Percentiles rank a stretch among this genome's conserved stretches.
Conservation (phyloP, 179 eudicot species). For the Amaranthus tricolor region DNA sequence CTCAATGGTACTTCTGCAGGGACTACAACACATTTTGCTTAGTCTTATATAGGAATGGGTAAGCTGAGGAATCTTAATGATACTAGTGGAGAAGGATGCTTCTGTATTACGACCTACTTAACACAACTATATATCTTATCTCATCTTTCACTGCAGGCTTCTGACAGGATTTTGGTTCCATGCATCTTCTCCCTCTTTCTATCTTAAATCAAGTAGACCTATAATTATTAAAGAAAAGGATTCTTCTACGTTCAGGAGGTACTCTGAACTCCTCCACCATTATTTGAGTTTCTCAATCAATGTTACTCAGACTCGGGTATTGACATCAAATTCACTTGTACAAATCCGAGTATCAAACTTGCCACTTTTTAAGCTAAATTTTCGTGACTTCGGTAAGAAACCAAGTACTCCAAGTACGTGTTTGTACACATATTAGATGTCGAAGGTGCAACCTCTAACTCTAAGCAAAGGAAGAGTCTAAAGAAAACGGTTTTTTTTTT, state of each 20-base stretch:
- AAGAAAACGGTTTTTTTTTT: not conserved
- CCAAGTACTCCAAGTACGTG: not conserved
- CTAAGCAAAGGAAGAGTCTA: not conserved
- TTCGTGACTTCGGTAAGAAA: not conserved
- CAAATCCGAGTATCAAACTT: not conserved
- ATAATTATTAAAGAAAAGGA: conserved; percentile 29
- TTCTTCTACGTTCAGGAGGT: conserved; percentile 21
- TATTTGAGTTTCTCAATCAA: not conserved
- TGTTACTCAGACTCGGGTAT: too few relatives aligned
- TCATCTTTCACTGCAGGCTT: conserved; percentile 27
- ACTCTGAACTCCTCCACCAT: not conserved
- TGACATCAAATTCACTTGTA: too few relatives aligned
- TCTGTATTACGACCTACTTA: not conserved
- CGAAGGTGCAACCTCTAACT: too few relatives aligned
- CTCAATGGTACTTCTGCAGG: not conserved
- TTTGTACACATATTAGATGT: too few relatives aligned
- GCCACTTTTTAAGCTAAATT: too few relatives aligned
- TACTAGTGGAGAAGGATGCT: not conserved
- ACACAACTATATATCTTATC: conserved; percentile 23
- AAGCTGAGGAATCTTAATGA: conserved; percentile 10
- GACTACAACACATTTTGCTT: not conserved
- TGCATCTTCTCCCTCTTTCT: conserved; percentile 1
- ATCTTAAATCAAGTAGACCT: conserved; percentile 15
- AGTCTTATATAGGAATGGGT: not conserved
- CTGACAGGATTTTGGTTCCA: conserved; percentile 29